Evolutionary conservation across 371 early-diverging fungal species (phyloP), one percentile per base, ranked within the genome.

Genomic region (Zychaea mexicana): DNA sequence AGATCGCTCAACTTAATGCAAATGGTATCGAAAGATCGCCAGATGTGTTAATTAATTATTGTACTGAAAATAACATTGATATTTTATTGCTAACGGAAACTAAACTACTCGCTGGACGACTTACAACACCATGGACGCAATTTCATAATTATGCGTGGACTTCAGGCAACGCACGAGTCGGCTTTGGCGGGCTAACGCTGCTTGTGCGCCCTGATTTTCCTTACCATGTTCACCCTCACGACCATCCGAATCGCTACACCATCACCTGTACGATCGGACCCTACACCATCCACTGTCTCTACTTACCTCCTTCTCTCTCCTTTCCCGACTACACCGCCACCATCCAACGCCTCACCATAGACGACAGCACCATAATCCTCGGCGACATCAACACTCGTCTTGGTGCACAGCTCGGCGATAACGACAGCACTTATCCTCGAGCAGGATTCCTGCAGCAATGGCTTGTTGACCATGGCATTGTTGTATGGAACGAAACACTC

Each of bases 381-480:
- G 60, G 60, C 2, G 60, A 59, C 26, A 13, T 59, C 26, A 59
- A 59, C 60, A 59, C 46, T 19, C 60, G 60, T 5, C 27, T 45
- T 4, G 63, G 56, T 30, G 9, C 26, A 54, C 46, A 19, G 7
- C 9, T 45, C 7, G 47, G 63, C 27, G 49, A 62, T 10, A 9
- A 7, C 26, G 26, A 8, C n/a, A 9, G 31, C 7, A 53, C n/a
- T n/a, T n/a, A 9, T 19, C 6, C 19, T 45, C 15, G 63, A 21
- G 28, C 53, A 9, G 12, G 10, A 5, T 5, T 12, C 19, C n/a
- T 53, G 8, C 7, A 6, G 7, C 24, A 53, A 9, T 53, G 53
- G 53, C 53, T 53, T 27, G 10, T 13, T 26, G 26, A 53, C 13
- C 19, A 53, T n/a, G n/a, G n/a, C 27, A 24, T 53, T 24, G 8